phyloP scores from a whole-genome alignment of 2,329 filamentous ascomycete genomes.

The Fonsecaea multimorphosa region DNA sequence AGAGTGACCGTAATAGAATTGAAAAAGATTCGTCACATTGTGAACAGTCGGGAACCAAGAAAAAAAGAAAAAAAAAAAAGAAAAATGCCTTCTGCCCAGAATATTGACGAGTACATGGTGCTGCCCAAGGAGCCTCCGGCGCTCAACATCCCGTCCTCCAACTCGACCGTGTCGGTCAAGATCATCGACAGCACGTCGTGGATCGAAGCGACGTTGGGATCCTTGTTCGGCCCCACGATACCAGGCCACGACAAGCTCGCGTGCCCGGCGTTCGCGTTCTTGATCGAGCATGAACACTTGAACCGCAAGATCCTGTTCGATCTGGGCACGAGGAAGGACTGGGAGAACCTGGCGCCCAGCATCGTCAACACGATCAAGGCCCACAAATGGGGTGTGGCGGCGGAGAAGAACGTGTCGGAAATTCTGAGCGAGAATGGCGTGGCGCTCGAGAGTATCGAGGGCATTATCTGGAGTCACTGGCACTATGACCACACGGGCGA shows the following conservation, averaged over 20 bases:
- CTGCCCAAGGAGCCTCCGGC: not conserved
- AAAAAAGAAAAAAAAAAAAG: no score
- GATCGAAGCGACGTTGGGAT: slow-evolving; percentile 41
- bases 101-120: not conserved
- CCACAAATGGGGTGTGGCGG: slow-evolving; percentile 25
- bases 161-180: not conserved
- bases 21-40: no score
- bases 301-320: slow-evolving; percentile 34
- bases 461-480: slow-evolving; percentile 45
- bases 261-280: slow-evolving; percentile 33
- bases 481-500: slow-evolving; percentile 43
- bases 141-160: slow-evolving; percentile 4
- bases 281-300: slow-evolving; percentile 31
- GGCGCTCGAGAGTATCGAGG: slow-evolving; percentile 45
- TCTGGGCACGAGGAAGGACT: slow-evolving; percentile 39
- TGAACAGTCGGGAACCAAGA: no score
- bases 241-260: slow-evolving; percentile 40
- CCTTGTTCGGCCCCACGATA: slow-evolving; percentile 40
- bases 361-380: slow-evolving; percentile 22
- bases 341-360: slow-evolving; percentile 34
- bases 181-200: slow-evolving; percentile 2
- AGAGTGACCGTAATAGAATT: no score
- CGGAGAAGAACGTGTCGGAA: slow-evolving; percentile 40
- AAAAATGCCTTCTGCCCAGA: slow-evolving; percentile 1
- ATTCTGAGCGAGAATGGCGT: slow-evolving; percentile 38